phyloP scores from a whole-genome alignment of 345 rosid genomes.

The Linum tenue region DNA sequence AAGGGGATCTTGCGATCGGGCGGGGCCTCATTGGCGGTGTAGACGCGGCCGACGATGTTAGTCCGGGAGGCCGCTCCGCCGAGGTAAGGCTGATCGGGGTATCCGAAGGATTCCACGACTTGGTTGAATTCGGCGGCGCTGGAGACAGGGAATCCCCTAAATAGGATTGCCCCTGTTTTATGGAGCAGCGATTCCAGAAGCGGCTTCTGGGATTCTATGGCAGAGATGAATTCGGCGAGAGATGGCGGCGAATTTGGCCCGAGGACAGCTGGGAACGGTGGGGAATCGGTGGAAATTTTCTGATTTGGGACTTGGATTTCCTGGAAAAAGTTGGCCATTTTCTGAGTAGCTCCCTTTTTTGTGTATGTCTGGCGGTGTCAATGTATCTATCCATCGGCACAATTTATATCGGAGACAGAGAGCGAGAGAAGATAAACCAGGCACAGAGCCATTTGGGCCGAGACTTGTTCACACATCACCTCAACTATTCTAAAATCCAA shows the following conservation, averaged over 20 bases:
- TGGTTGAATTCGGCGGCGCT: constrained; percentile 73
- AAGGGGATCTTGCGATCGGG: constrained; percentile 46
- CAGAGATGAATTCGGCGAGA: constrained; percentile 19
- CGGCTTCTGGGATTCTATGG: constrained; percentile 35
- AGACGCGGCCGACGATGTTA: too few relatives aligned
- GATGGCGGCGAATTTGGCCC: constrained; percentile 34
- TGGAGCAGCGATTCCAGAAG: constrained; percentile 23
- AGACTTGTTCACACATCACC: too few relatives aligned
- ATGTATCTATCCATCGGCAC: too few relatives aligned
- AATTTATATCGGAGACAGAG: too few relatives aligned
- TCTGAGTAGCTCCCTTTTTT: too few relatives aligned
- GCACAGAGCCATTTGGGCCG: too few relatives aligned
- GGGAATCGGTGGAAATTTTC: constrained; percentile 16
- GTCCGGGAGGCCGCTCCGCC: too few relatives aligned
- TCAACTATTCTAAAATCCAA: too few relatives aligned
- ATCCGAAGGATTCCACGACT: constrained; percentile 75
- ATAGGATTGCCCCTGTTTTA: too few relatives aligned
- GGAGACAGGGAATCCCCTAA: constrained; percentile 43
- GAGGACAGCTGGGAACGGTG: constrained; percentile 47
- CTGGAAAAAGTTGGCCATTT: background rate
- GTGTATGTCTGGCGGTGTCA: too few relatives aligned
- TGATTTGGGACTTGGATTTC: background rate
- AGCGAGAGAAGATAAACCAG: too few relatives aligned
- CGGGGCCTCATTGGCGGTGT: too few relatives aligned
- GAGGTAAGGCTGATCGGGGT: background rate